Conservation (phyloP, 2,329 filamentous ascomycete genomes). For the Aureobasidium mangrovei region DNA sequence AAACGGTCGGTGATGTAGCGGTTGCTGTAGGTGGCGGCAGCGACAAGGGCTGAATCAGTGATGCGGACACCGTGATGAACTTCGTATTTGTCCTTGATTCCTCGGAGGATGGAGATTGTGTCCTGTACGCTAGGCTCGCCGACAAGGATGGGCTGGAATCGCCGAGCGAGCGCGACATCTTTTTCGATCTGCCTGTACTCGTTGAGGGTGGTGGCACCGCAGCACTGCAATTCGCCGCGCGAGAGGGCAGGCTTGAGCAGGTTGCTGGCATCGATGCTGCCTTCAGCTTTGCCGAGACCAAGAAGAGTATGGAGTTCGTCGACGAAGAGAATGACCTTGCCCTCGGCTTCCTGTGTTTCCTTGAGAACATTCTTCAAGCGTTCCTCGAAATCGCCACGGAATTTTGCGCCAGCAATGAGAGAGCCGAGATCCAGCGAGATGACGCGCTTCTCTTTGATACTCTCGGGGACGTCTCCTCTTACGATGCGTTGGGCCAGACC, state of each 20-base stretch:
- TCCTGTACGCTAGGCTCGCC: conserved; percentile 84
- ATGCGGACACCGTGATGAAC: conserved; percentile 95
- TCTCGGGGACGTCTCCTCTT: conserved; percentile 86
- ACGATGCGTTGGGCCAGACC: conserved; percentile 86
- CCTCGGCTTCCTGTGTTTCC: conserved; percentile 82
- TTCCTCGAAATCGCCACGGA: conserved; percentile 92
- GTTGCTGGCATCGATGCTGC: conserved; percentile 93
- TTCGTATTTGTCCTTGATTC: conserved; percentile 96
- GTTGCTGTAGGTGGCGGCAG: conserved; percentile 85
- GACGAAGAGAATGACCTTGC: conserved; percentile 86
- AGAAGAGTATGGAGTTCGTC: conserved; percentile 89
- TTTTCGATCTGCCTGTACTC: conserved; percentile 95
- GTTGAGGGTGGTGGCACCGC: conserved; percentile 83
- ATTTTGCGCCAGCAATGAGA: conserved; percentile 92
- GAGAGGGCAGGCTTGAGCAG: conserved; percentile 89
- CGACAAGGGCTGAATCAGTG: conserved; percentile 82
- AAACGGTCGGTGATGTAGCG: conserved; percentile 96
- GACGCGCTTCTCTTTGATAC: conserved; percentile 88
- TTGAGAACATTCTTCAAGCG: conserved; percentile 81
- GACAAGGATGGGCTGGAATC: conserved; percentile 93
- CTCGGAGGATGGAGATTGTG: conserved; percentile 88
- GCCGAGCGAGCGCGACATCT: conserved; percentile 80
- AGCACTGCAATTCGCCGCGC: conserved; percentile 87
- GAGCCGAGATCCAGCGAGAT: conserved; percentile 81
- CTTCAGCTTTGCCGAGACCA: conserved; percentile 88